These are phyloP conservation scores for Ophiostoma australiae DNA, from an alignment of 2,329 filamentous ascomycete genomes.

Conservation along the genomic window DNA sequence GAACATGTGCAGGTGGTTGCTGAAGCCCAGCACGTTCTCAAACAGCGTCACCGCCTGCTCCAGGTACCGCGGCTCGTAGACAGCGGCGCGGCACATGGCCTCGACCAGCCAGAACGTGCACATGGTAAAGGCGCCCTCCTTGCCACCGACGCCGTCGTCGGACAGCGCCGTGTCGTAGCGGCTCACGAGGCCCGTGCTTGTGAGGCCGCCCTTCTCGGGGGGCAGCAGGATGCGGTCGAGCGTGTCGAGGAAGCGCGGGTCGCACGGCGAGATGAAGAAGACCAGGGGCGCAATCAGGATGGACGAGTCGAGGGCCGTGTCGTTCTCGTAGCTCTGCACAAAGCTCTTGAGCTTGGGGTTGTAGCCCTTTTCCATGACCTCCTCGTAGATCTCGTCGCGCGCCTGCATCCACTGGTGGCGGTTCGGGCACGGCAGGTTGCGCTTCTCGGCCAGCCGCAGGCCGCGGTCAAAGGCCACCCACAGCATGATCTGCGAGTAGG, in stretches of 20 bases:
- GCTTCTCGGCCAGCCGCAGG: slow-evolving; percentile 67
- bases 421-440: slow-evolving; percentile 69
- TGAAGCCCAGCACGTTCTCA: slow-evolving; percentile 71
- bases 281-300: slow-evolving; percentile 73
- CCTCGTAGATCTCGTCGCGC: slow-evolving; percentile 65
- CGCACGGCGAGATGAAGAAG: slow-evolving; percentile 73
- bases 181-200: slow-evolving; percentile 69
- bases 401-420: slow-evolving; percentile 60
- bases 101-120: slow-evolving; percentile 81
- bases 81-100: slow-evolving; percentile 63
- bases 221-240: slow-evolving; percentile 66
- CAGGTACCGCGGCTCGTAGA: slow-evolving; percentile 61
- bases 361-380: slow-evolving; percentile 73
- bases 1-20: slow-evolving; percentile 73
- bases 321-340: slow-evolving; percentile 70
- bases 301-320: slow-evolving; percentile 65
- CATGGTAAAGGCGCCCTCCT: slow-evolving; percentile 74
- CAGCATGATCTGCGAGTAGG: slow-evolving; percentile 78
- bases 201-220: slow-evolving; percentile 70
- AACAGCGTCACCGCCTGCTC: slow-evolving; percentile 62
- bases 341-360: slow-evolving; percentile 65
- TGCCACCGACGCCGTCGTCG: slow-evolving; percentile 68
- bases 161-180: slow-evolving; percentile 65
- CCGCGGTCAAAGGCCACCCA: slow-evolving; percentile 78
- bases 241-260: slow-evolving; percentile 68